phyloP scores from a whole-genome alignment of 148 eudicot species.

The Polygonum aviculare region DNA sequence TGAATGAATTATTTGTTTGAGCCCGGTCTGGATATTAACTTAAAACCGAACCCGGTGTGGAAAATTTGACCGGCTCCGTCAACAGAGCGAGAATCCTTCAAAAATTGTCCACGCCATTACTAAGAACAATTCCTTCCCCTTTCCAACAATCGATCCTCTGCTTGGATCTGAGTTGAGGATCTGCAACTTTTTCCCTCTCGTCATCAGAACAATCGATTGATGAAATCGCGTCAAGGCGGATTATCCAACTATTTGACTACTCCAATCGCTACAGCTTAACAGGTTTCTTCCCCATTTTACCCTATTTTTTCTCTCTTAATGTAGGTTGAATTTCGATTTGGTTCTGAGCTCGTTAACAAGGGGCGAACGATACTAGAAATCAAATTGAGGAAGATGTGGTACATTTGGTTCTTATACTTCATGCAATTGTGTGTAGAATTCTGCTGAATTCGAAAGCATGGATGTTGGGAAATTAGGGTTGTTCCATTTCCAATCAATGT shows the following conservation, averaged over 20 bases:
- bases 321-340: background rate
- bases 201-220: background rate
- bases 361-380: background rate
- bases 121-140: no score
- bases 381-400: background rate
- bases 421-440: background rate
- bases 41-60: no score
- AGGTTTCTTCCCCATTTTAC: background rate
- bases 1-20: no score
- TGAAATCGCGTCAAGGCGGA: background rate
- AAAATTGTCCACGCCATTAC: no score
- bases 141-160: background rate
- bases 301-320: background rate
- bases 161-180: background rate
- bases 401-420: background rate
- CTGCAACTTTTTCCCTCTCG: background rate
- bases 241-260: background rate
- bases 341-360: background rate
- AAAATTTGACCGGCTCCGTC: no score
- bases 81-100: no score
- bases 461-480: background rate
- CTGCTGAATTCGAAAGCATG: background rate
- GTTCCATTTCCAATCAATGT: background rate
- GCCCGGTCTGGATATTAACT: no score
- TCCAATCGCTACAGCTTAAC: background rate